Evolutionary conservation across 306 rosid genomes (phyloP), one percentile per base, ranked within the genome.

Genomic region (Myrica gale): DNA sequence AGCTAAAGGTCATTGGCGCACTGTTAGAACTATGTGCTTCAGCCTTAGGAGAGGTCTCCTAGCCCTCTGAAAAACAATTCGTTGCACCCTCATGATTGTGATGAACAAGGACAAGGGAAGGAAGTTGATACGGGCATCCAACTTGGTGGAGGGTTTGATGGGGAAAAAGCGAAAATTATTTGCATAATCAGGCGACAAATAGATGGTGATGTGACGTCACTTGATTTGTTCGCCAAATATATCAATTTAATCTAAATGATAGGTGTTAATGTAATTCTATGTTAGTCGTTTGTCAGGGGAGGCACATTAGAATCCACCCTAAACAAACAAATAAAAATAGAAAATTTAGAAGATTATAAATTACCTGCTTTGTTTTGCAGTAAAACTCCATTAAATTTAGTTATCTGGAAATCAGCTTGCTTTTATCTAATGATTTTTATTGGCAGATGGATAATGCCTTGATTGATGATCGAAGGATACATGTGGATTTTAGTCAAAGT

Each of bases 401-500:
- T 42, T 26, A 12, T 60, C 26, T 60, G 12, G 23, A 20, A 7
- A 12, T 52, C 57, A 57, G 26, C 5, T 50, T 72, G 47, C 55
- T 68, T 71, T 78, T 39, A 20, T 56, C 51, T 84, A 69, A 68
- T 32, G 37, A 32, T 32, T 56, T 56, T 54, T 46, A 66, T 68
- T 57, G 71, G 80, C 80, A 95, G 99, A 95, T 95, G 98, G 99
- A 92, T 86, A 95, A 92, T 79, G 96, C 99, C 67, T 76, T 95
- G 85, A 95, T 95, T 83, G 99, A 95, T 82, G 99, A 95, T 75
- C 86, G 97, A 79, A 90, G 98, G 84, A 92, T 95, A 82, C 98
- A 92, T 68, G 99, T 95, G 62, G 99, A 95, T 85, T 95, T 95
- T 89, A 92, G 98, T 86, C 98, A 92, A 78, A 92, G 95, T 84